Percentiles rank a stretch among this genome's conserved stretches.
Conservation (phyloP, 2,329 filamentous ascomycete genomes). For the Tolypocladium paradoxum region DNA sequence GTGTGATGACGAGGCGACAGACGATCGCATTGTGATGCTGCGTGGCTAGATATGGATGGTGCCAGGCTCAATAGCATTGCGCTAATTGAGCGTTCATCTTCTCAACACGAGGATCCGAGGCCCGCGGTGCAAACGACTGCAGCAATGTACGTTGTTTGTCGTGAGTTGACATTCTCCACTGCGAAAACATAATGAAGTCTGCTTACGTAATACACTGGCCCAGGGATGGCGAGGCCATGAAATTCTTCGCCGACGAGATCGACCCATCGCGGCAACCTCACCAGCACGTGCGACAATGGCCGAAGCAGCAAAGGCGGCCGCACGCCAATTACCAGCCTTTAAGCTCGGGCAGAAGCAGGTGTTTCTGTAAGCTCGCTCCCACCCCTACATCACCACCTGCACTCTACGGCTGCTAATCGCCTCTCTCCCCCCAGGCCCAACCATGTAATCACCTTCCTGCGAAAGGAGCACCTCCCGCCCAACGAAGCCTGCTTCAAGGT, state of each 20-base stretch:
- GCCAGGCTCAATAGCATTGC: no score
- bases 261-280: conserved; percentile 10
- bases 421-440: conserved; percentile 49
- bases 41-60: no score
- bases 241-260: conserved; percentile 3
- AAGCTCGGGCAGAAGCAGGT: conserved; percentile 42
- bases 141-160: no score
- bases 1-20: no score
- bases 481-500: conserved; percentile 85
- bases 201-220: conserved; percentile 3
- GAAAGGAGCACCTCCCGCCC: conserved; percentile 58
- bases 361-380: conserved; percentile 35
- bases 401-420: background rate
- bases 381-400: background rate
- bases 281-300: conserved; percentile 23
- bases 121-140: no score
- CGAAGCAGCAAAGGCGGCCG: conserved; percentile 24
- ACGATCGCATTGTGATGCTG: no score
- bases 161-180: no score
- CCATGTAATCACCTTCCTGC: conserved; percentile 70
- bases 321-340: conserved; percentile 31
- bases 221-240: background rate
- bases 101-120: no score
- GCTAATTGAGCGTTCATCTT: no score
- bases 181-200: no score